phyloP scores from a whole-genome alignment of 768 basidiomycete species.

The Macrolepiota fuliginosa region DNA sequence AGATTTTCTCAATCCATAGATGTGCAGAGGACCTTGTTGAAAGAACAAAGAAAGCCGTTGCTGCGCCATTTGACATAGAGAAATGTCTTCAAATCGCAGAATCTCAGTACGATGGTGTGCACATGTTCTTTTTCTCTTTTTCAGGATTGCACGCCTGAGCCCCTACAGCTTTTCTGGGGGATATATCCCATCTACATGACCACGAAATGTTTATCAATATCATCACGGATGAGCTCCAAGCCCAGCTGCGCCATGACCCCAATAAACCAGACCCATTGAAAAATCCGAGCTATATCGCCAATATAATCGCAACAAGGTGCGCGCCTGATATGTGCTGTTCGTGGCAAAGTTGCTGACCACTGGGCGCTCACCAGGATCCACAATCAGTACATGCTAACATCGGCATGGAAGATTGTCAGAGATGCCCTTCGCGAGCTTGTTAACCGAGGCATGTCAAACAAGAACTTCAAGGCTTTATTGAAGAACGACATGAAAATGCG shows the following conservation, averaged over 20 bases:
- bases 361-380: conserved; percentile 55
- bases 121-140: neutral
- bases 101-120: conserved; percentile 68
- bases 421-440: conserved; percentile 54
- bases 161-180: conserved; percentile 59
- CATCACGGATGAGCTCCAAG: conserved; percentile 54
- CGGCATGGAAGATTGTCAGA: conserved; percentile 75
- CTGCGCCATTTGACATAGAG: conserved; percentile 63
- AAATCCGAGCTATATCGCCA: conserved; percentile 53
- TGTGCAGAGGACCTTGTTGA: conserved; percentile 64
- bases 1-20: conserved; percentile 14
- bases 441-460: conserved; percentile 53
- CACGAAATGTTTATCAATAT: conserved; percentile 56
- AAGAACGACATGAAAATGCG: conserved; percentile 49
- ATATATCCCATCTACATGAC: conserved; percentile 67
- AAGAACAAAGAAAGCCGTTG: conserved; percentile 54
- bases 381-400: conserved; percentile 79
- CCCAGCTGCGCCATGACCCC: conserved; percentile 41
- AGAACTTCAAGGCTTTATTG: conserved; percentile 50
- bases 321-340: conserved; percentile 12
- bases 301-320: conserved; percentile 58
- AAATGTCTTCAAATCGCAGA: conserved; percentile 66
- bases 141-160: conserved; percentile 10
- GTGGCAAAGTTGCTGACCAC: neutral
- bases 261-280: conserved; percentile 24